Conservation (phyloP, 345 rosid species). For the Trapa incisa region DNA sequence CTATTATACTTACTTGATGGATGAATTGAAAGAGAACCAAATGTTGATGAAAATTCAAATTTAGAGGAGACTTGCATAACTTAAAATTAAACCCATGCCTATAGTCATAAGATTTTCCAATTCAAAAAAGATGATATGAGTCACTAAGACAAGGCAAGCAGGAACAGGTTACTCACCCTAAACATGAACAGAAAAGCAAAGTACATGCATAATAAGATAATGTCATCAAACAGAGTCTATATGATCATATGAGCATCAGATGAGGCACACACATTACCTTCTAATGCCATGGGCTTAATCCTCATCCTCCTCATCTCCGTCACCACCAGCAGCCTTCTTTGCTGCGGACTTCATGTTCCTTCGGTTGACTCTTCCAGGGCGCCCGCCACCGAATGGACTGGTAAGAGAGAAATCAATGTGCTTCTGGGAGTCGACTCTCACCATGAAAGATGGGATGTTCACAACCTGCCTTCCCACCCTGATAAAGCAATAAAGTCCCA, state of each 20-base stretch:
- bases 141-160: background rate
- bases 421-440: conserved; percentile 36
- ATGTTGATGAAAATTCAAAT: background rate
- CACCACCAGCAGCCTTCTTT: conserved; percentile 42
- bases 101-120: background rate
- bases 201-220: background rate
- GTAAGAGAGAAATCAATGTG: conserved; percentile 37
- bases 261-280: background rate
- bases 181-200: background rate
- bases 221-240: too few species aligned
- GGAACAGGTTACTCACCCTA: background rate
- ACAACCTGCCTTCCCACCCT: conserved; percentile 48
- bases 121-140: background rate
- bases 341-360: conserved; percentile 34
- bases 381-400: conserved; percentile 36
- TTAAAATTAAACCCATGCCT: too few species aligned
- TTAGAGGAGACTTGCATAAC: too few species aligned
- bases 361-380: conserved; percentile 43
- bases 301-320: conserved; percentile 38
- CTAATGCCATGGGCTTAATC: conserved; percentile 8
- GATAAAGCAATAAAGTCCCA: background rate
- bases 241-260: background rate
- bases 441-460: conserved; percentile 38
- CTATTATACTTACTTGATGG: too few species aligned
- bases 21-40: too few species aligned